Evolutionary conservation across 2,329 filamentous ascomycete species (phyloP).

Genomic region (Aspergillus novofumigatus): DNA sequence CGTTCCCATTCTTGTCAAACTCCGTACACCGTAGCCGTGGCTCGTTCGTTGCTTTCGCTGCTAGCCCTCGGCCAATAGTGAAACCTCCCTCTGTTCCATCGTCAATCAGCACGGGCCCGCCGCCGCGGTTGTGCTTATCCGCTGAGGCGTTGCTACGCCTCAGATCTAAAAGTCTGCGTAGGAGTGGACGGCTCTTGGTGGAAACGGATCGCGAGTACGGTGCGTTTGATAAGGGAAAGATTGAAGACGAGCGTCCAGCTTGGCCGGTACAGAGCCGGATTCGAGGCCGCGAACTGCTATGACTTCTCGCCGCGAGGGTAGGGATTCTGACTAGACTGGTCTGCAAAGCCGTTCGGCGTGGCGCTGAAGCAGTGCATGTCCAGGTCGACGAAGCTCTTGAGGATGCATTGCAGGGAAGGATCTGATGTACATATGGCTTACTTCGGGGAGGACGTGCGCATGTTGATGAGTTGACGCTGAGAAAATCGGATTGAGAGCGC

Average conservation of each 20-base stretch:
- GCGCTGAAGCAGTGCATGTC: conserved; percentile 15
- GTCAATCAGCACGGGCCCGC: conserved; percentile 56
- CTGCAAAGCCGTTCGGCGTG: conserved; percentile 23
- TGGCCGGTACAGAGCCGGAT: conserved; percentile 4
- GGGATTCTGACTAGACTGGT: conserved; percentile 27
- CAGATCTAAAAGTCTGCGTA: conserved; percentile 35
- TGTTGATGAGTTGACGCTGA: conserved; percentile 38
- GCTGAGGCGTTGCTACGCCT: conserved; percentile 27
- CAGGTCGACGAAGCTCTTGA: conserved; percentile 19
- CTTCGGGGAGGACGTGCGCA: conserved; percentile 17
- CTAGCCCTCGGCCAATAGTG: conserved; percentile 64
- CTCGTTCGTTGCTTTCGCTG: conserved; percentile 75
- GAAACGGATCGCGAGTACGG: conserved; percentile 26
- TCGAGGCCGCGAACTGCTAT: conserved; percentile 11
- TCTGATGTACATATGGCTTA: conserved; percentile 8
- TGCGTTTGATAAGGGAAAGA: conserved; percentile 6
- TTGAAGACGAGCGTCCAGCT: conserved; percentile 2
- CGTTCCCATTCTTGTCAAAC: conserved; percentile 85
- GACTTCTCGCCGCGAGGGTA: conserved; percentile 7
- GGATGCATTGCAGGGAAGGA: conserved; percentile 12
- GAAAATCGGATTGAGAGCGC: conserved; percentile 64
- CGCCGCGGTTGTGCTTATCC: conserved; percentile 48
- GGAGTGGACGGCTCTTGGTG: conserved; percentile 30
- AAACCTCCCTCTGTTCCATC: conserved; percentile 59
- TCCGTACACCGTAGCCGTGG: conserved; percentile 88